A percentile compares a stretch with the other conserved stretches of the same genome.
Evolutionary conservation across 345 rosid genomes (phyloP).

Genomic region (Bruguiera parviflora): DNA sequence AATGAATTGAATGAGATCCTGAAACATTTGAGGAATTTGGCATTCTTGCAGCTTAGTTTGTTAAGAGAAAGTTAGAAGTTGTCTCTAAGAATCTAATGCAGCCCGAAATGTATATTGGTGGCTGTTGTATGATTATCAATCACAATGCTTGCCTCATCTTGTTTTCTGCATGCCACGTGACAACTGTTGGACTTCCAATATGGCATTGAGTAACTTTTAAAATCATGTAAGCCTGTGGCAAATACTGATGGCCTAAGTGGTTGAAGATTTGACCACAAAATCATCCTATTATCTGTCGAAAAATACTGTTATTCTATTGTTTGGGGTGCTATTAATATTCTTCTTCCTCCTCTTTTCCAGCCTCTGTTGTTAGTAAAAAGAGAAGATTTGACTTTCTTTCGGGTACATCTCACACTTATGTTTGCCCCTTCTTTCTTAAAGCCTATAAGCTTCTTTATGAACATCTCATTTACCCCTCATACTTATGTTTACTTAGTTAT

Average conservation of each 20-base stretch:
- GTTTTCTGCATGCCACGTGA: background rate
- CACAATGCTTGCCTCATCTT: background rate
- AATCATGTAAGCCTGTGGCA: background rate
- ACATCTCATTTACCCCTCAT: background rate
- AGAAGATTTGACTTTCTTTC: conserved; percentile 76
- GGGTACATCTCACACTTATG: conserved; percentile 35
- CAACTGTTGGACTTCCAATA: background rate
- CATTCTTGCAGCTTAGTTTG: background rate
- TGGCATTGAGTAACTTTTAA: background rate
- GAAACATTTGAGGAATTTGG: background rate
- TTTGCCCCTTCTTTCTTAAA: background rate
- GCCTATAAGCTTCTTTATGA: background rate
- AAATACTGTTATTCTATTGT: background rate
- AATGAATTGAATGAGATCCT: background rate
- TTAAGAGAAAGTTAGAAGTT: background rate
- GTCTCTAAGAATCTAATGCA: background rate
- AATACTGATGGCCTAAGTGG: background rate
- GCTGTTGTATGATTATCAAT: background rate
- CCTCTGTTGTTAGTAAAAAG: conserved; percentile 51
- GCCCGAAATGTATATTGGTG: too few species aligned
- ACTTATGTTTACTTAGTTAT: background rate
- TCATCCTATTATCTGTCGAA: background rate
- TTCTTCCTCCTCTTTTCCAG: conserved; percentile 36
- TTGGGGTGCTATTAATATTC: background rate
- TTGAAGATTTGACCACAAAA: background rate